These are phyloP conservation scores for Sonneratia caseolaris DNA, from an alignment of 345 rosid genomes.

Conservation along the genomic window DNA sequence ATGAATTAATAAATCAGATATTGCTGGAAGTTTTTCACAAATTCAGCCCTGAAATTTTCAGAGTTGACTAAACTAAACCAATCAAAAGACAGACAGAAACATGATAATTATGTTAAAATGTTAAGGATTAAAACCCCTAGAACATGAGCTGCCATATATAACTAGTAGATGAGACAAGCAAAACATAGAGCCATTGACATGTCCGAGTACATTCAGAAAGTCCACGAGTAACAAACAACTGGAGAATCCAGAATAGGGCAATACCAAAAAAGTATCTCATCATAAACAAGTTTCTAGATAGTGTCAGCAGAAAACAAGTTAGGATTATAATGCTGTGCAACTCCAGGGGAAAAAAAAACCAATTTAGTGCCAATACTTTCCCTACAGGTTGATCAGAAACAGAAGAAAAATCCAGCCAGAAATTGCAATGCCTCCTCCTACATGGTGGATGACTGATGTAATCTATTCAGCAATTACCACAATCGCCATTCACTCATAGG, in stretches of 20 bases:
- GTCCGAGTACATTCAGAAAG: not conserved
- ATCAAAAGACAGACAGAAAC: not conserved
- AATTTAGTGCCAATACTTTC: not conserved
- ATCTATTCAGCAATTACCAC: not conserved
- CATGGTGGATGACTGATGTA: not conserved
- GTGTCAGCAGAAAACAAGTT: not conserved
- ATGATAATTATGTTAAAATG: not conserved
- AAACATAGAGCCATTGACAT: not conserved
- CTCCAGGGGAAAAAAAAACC: not conserved
- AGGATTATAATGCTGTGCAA: not conserved
- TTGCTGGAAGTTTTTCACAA: not conserved
- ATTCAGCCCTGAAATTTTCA: not conserved
- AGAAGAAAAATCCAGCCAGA: slow-evolving; percentile 1
- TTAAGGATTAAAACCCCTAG: not conserved
- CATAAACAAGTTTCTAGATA: not conserved
- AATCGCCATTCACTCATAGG: not conserved
- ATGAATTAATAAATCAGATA: not conserved
- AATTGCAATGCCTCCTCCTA: not conserved
- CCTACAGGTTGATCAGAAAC: not conserved
- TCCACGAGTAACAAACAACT: not conserved
- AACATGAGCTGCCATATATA: not conserved
- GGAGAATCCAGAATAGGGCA: not conserved
- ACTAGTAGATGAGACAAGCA: not conserved
- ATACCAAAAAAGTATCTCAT: not conserved
- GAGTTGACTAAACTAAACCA: not conserved